These are phyloP conservation scores for Tephrocybe rancida DNA, from an alignment of 768 basidiomycete genomes.

Conservation along the genomic window DNA sequence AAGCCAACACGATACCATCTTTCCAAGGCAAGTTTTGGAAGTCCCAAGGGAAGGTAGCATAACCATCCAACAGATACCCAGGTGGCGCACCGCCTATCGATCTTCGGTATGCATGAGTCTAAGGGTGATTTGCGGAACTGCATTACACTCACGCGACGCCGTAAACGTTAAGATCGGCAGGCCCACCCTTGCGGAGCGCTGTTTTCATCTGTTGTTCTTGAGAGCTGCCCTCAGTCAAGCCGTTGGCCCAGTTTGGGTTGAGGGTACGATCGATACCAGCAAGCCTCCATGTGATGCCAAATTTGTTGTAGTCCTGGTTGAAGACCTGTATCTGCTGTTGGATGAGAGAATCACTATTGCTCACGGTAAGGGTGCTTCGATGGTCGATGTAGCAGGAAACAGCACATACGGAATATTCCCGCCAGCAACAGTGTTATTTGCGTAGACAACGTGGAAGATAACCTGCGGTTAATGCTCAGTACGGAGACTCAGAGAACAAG, in stretches of 20 bases:
- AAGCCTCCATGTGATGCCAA: constrained; percentile 40
- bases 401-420: no score
- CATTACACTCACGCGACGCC: constrained; percentile 38
- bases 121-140: background rate
- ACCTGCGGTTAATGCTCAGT: no score
- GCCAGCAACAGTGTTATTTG: no score
- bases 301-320: constrained; percentile 39
- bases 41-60: constrained; percentile 50
- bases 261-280: constrained; percentile 42
- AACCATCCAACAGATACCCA: constrained; percentile 43
- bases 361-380: no score
- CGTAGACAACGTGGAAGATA: no score
- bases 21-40: constrained; percentile 37
- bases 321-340: constrained; percentile 38
- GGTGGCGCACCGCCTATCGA: background rate
- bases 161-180: constrained; percentile 47
- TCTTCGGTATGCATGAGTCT: constrained; percentile 25
- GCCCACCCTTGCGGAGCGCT: constrained; percentile 40
- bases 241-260: constrained; percentile 51
- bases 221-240: constrained; percentile 29
- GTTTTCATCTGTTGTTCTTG: constrained; percentile 50
- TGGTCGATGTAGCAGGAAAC: no score
- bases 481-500: no score
- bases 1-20: constrained; percentile 40
- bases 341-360: constrained; percentile 22